Evolutionary conservation across 495 filamentous ascomycete genomes (phyloP).

Genomic region (Xylaria cubensis): DNA sequence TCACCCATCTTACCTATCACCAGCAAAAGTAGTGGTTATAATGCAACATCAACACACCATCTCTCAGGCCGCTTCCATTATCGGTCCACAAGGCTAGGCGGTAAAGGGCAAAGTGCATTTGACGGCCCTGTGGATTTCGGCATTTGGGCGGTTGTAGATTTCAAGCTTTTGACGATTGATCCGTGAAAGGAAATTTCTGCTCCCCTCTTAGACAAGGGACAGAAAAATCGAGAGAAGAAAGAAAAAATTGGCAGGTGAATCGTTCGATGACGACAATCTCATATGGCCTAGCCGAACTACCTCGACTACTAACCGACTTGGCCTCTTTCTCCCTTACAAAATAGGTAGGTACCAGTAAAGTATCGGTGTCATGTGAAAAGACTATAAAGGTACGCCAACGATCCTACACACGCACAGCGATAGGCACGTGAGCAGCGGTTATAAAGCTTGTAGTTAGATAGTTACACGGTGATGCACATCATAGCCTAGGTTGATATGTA

Average conservation of each 20-base stretch:
- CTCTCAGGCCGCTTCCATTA: conserved; percentile 4
- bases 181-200: not conserved
- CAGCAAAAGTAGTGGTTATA: not conserved
- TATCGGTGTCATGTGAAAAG: conserved; percentile 12
- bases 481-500: not conserved
- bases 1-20: conserved; percentile 14
- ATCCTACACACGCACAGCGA: conserved; percentile 1
- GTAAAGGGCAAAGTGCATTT: conserved; percentile 7
- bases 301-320: not conserved
- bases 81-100: conserved; percentile 15
- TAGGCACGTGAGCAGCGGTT: conserved; percentile 14
- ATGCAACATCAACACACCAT: conserved; percentile 26
- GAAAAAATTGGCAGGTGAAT: no score
- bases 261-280: not conserved
- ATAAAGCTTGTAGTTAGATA: conserved; percentile 1
- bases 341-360: conserved; percentile 6
- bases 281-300: not conserved
- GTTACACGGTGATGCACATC: not conserved
- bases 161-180: conserved; percentile 24
- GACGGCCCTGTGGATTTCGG: conserved; percentile 24
- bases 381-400: not conserved
- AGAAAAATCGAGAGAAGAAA: not conserved
- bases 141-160: conserved; percentile 26
- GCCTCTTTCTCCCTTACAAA: not conserved
- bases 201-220: not conserved